Conservation (phyloP, 1,284 basidiomycete genomes). For the Tremellales sp. region DNA sequence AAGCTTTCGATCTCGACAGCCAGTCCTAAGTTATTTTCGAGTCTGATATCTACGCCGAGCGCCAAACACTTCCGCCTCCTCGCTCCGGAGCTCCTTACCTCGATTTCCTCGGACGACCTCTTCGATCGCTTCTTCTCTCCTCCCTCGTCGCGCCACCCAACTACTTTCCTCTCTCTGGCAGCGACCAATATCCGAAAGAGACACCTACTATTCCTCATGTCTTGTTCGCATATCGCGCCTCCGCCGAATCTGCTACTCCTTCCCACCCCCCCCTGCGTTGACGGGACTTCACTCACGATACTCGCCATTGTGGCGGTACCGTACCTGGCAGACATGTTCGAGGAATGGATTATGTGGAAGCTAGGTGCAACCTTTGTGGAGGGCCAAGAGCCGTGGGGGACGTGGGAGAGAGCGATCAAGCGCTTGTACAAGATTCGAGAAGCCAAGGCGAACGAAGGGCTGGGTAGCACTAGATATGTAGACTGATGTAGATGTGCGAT, state of each 20-base stretch:
- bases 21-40: slow-evolving; percentile 57
- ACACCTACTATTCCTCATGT: slow-evolving; percentile 19
- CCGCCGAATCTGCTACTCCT: slow-evolving; percentile 13
- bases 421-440: slow-evolving; percentile 19
- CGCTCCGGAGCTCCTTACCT: slow-evolving; percentile 40
- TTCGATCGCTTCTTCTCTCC: slow-evolving; percentile 51
- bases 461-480: slow-evolving; percentile 1
- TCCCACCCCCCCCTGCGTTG: not conserved
- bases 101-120: slow-evolving; percentile 38
- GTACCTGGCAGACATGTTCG: slow-evolving; percentile 44
- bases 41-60: slow-evolving; percentile 54
- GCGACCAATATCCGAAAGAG: slow-evolving; percentile 17
- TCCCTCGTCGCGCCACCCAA: not conserved
- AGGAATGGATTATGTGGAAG: slow-evolving; percentile 48
- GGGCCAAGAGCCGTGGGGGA: slow-evolving; percentile 56
- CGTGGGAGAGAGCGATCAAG: slow-evolving; percentile 47
- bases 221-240: slow-evolving; percentile 14
- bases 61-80: slow-evolving; percentile 51
- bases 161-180: slow-evolving; percentile 1
- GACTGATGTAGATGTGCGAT: not conserved
- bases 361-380: slow-evolving; percentile 50
- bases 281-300: too few species aligned
- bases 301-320: slow-evolving; percentile 30
- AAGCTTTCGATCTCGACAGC: slow-evolving; percentile 54
- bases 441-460: slow-evolving; percentile 10